Conservation (phyloP, 352 stramenopile genomes). For the Poterioochromonas sp. region DNA sequence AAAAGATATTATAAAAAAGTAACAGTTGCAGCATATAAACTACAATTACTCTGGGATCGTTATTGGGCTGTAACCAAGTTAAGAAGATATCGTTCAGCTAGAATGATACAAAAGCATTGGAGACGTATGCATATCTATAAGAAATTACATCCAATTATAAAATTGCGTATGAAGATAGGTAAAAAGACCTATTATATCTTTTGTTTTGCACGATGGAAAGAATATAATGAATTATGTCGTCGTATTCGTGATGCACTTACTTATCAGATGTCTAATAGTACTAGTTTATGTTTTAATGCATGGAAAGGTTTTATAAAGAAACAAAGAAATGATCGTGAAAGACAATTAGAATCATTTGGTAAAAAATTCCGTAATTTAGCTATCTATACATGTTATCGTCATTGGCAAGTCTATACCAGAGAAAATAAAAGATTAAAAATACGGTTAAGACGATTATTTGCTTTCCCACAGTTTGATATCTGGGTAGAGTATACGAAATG, state of each 20-base stretch:
- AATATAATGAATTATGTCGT: not conserved
- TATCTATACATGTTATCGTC: not conserved
- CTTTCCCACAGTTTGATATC: slow-evolving; percentile 3
- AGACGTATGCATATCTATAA: not conserved
- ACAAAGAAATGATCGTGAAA: not conserved
- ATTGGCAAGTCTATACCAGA: not conserved
- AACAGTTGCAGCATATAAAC: not conserved
- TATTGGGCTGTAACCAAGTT: not conserved
- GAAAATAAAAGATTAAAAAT: not conserved
- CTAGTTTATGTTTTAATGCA: not conserved
- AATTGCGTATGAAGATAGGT: slow-evolving; percentile 9
- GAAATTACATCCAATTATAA: slow-evolving; percentile 15
- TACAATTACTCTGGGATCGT: slow-evolving; percentile 2
- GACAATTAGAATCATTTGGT: not conserved
- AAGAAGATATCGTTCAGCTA: not conserved
- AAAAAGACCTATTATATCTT: not conserved
- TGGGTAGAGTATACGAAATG: slow-evolving; percentile 23
- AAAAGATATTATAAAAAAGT: not conserved
- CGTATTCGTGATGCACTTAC: not conserved
- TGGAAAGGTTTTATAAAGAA: not conserved
- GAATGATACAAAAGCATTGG: slow-evolving; percentile 7
- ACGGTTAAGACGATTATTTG: not conserved
- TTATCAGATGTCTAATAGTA: not conserved
- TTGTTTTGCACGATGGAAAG: not conserved
- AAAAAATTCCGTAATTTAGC: not conserved